Evolutionary conservation across 192 early-diverging fungal species (phyloP), one percentile per base, ranked within the genome.

Genomic region (Backusella morwellensis): DNA sequence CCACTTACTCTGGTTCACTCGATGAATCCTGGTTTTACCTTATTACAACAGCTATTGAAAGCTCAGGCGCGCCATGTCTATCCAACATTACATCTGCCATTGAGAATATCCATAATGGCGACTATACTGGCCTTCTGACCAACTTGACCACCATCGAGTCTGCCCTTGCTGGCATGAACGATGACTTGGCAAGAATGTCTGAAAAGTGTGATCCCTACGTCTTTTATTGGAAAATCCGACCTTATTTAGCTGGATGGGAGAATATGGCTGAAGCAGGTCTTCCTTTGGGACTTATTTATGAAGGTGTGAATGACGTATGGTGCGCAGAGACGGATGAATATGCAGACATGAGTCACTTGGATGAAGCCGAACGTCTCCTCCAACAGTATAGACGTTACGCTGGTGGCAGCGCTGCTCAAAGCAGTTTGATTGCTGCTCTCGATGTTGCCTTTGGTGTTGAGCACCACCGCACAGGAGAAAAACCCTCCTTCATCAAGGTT

Each of bases 1-100:
- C 93, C 67, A 97, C 94, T 9, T 96, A 96, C 74, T 92, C 94
- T 5, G 95, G 96, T 15, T 89, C 90, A 35, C 87, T 91, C 68
- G 97, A 99, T 82, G 97, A 99, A 88, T 91, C 92, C 4, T 99
- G 97, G 97, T 99, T 99, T 80, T 97, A 97, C 85, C 88, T 99
- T 35, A 91, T 97, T 67, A 94, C 95, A 11, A 91, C 93, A 1
- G 94, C 92, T 1, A 97, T 96, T 68, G 97, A 99, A 75, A 89
- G 92, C 15, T 88, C 87, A 17, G 95, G 93, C 7, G 95, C 91
- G 35, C 91, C 83, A 41, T 90, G 86, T 66, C 81, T 90, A 7
- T 85, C 88, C 41, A 89, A 92, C 6, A 95, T 97, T 38, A 73
- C 95, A 1, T 78, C 81, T 6, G 92, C 92, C 0, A 88, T 95